Percentiles rank a stretch among this genome's conserved stretches.
phyloP scores from a whole-genome alignment of 148 eudicot genomes.

The Persicaria maculosa region DNA sequence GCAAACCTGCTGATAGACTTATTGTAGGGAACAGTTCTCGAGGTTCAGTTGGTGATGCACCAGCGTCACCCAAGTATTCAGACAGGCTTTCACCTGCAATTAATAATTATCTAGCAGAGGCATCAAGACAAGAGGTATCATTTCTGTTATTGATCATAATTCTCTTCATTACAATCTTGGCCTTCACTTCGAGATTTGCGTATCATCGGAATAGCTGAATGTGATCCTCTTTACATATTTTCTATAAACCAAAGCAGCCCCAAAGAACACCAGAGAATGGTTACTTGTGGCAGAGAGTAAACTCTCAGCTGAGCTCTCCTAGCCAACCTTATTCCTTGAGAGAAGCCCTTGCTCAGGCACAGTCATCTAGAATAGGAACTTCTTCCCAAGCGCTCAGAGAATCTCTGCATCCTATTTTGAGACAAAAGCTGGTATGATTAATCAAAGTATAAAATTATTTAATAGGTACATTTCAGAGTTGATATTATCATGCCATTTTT shows the following conservation, averaged over 20 bases:
- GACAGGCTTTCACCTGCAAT: conserved; percentile 97
- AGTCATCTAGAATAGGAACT: conserved; percentile 95
- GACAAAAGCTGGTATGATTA: conserved; percentile 82
- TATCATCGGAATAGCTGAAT: not conserved
- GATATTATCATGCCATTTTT: not conserved
- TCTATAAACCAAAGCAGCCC: conserved; percentile 44
- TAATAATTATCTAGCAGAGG: conserved; percentile 85
- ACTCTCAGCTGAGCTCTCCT: conserved; percentile 96
- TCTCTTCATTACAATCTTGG: not conserved
- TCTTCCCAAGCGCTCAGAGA: conserved; percentile 88
- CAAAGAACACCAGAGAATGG: conserved; percentile 93
- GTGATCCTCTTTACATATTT: not conserved
- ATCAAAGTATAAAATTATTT: conserved; percentile 1
- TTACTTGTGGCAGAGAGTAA: conserved; percentile 89
- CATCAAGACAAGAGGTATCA: conserved; percentile 92
- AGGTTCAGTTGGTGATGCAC: conserved; percentile 62
- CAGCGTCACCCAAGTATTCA: conserved; percentile 78
- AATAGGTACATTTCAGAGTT: not conserved
- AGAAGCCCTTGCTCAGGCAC: conserved; percentile 99
- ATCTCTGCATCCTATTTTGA: conserved; percentile 91
- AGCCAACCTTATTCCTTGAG: conserved; percentile 98
- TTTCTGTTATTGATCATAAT: conserved; percentile 5
- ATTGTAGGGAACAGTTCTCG: conserved; percentile 82
- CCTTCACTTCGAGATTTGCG: not conserved
- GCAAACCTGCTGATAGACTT: conserved; percentile 80